Percentiles rank a stretch among this genome's conserved stretches.
Evolutionary conservation across 2,329 filamentous ascomycete genomes (phyloP).

Genomic region (Cytospora piceae): DNA sequence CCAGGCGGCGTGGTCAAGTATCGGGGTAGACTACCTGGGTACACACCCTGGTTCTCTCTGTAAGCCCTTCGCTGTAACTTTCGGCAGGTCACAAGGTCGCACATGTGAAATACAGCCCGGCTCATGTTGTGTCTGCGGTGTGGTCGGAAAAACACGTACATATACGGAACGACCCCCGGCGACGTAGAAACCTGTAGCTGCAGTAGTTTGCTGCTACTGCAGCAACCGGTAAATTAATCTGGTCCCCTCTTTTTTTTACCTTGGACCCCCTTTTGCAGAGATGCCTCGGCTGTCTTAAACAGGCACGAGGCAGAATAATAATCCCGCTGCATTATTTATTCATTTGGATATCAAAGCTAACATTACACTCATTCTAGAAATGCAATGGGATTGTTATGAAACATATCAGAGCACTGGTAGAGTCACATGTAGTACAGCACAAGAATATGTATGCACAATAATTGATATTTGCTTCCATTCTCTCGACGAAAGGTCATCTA

Average conservation of each 20-base stretch:
- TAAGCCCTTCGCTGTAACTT: neutral
- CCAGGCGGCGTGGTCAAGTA: neutral
- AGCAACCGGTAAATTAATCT: too few species aligned
- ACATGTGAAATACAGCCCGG: too few species aligned
- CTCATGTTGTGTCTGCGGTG: too few species aligned
- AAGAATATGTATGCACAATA: neutral
- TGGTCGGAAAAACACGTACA: neutral
- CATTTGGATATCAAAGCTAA: neutral
- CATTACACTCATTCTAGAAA: neutral
- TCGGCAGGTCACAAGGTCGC: neutral
- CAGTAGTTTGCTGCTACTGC: neutral
- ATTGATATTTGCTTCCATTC: neutral
- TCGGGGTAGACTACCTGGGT: neutral
- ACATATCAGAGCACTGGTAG: neutral
- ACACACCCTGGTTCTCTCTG: neutral
- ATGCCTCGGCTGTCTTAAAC: slow-evolving; percentile 5
- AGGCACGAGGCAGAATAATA: neutral
- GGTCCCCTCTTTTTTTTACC: neutral
- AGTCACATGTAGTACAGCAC: neutral
- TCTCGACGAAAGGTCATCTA: neutral
- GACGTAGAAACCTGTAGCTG: too few species aligned
- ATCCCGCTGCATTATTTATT: neutral
- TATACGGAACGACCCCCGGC: too few species aligned
- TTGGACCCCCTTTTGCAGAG: slow-evolving; percentile 6
- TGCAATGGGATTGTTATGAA: neutral